Conservation (phyloP, 257 asterid genomes). For the Rubia yunnanensis region DNA sequence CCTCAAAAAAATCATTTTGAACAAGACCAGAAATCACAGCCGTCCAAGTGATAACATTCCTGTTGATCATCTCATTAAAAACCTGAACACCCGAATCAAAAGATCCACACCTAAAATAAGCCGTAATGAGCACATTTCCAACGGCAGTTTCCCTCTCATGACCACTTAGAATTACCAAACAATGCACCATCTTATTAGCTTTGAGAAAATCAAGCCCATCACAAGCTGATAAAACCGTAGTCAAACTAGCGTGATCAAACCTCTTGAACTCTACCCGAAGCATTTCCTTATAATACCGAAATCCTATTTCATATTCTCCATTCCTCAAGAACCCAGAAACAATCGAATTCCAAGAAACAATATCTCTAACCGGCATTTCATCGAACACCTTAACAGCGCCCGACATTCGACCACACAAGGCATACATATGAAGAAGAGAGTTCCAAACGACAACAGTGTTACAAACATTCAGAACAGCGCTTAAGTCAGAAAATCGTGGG, state of each 20-base stretch:
- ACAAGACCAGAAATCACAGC: constrained; percentile 70
- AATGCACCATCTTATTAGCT: constrained; percentile 46
- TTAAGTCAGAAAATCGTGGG: constrained; percentile 22
- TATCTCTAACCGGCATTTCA: constrained; percentile 56
- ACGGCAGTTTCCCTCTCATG: constrained; percentile 48
- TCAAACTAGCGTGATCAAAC: constrained; percentile 63
- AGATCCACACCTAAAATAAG: constrained; percentile 51
- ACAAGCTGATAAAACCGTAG: constrained; percentile 54
- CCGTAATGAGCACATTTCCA: constrained; percentile 58
- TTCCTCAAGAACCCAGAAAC: constrained; percentile 57
- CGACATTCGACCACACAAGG: constrained; percentile 29
- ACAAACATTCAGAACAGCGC: neutral
- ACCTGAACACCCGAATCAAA: constrained; percentile 45
- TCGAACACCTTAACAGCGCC: constrained; percentile 67
- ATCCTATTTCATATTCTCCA: constrained; percentile 37
- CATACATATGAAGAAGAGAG: constrained; percentile 42
- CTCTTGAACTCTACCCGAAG: constrained; percentile 12
- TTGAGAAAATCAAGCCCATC: constrained; percentile 31
- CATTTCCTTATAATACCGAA: constrained; percentile 44
- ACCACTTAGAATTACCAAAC: constrained; percentile 50
- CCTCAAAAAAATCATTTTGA: constrained; percentile 40
- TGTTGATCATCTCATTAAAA: constrained; percentile 56
- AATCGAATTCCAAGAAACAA: constrained; percentile 78
- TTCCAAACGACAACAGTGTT: constrained; percentile 35
- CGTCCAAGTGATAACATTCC: constrained; percentile 85